Evolutionary conservation across 495 filamentous ascomycete species (phyloP), one percentile per base, ranked within the genome.

Genomic region (Podospora pseudopauciseta): DNA sequence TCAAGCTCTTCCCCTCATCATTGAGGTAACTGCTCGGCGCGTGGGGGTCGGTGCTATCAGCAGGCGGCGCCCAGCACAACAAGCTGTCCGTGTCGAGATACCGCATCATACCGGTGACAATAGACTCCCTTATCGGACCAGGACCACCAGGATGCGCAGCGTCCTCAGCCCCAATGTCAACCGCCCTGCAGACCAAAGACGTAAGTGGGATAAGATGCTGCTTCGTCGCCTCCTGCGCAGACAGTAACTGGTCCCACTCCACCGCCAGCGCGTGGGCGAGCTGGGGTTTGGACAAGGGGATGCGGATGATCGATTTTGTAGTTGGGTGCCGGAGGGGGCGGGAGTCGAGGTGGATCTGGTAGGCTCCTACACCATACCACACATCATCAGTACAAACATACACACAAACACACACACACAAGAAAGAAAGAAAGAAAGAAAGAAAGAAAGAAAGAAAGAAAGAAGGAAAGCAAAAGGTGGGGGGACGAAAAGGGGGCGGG

Each of bases 31-130:
- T 66, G 18, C 60, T 59, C 30, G 74, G 73, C 9, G 74, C 78
- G 20, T 72, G 44, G 20, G 79, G 75, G 64, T 84, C 74, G 5
- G 79, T 71, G 13, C 77, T 72, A 11, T 80, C 69, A 18, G 74
- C 74, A 28, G 81, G 78, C 71, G 90, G 90, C 23, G 91, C 92
- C 89, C 91, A 94, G 82, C 95, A 99, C 11, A 99, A 86, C n/a
- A 97, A 80, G 0, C 92, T 94, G 77, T 99, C 95, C 0, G 95
- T 99, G 66, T 93, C 88, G 6, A 99, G 82, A 76, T 98, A 97
- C 9, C 90, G 86, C 84, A 98, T 85, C 44, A 93, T 78, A 61
- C 87, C 90, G 13, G 74, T 80, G 20, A 89, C 77, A 16, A 97
- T 89, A 39, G 84, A 81, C 0, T 83, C 72, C 55, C 93, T 82